Evolutionary conservation across 2,329 filamentous ascomycete species (phyloP), one percentile per base, ranked within the genome.

Genomic region (Beauveria bassiana): DNA sequence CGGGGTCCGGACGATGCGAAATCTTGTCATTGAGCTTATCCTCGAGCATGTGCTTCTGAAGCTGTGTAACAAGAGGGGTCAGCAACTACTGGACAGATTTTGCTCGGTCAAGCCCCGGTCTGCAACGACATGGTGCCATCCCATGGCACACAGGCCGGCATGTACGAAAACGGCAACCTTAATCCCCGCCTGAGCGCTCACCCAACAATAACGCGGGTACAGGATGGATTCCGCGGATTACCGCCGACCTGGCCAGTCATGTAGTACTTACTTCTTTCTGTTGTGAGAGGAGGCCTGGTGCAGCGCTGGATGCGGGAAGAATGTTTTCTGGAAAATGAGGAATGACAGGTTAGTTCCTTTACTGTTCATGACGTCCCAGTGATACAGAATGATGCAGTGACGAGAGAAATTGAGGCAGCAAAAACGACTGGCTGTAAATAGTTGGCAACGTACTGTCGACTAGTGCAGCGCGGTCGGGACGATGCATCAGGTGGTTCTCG

Each of bases 1-100:
- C 90, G 12, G 90, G 88, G 42, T 84, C 81, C 1, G 93, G 93
- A 22, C 93, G 83, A 68, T 88, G 82, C 70, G 88, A 84, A 65
- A 97, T 86, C 74, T 93, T 93, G 70, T 96, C 91, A 74, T 96
- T 95, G 64, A 97, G 81, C 61, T 83, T 88, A 73, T 96, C 90
- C 63, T 86, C 89, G 16, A 89, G 85, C 92, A 97, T 96, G 74
- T 91, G 88, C 72, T 87, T 91, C 74, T 92, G 86, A 47, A 97
- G 86, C 78, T 83, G 55, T 61, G 43, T 46, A 18, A 42, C 49
- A n/a, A 42, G 28, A 38, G 49, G 28, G 12, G 24, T 55, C 31
- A 61, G 59, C 20, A 59, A 47, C 40, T 3, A 26, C 12, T 38
- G 34, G 26, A 26, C 20, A 46, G 9, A 5, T 34, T 31, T 43